These are phyloP conservation scores for Coelastrella sp. DNA, from an alignment of 139 green algal species.

Conservation along the genomic window DNA sequence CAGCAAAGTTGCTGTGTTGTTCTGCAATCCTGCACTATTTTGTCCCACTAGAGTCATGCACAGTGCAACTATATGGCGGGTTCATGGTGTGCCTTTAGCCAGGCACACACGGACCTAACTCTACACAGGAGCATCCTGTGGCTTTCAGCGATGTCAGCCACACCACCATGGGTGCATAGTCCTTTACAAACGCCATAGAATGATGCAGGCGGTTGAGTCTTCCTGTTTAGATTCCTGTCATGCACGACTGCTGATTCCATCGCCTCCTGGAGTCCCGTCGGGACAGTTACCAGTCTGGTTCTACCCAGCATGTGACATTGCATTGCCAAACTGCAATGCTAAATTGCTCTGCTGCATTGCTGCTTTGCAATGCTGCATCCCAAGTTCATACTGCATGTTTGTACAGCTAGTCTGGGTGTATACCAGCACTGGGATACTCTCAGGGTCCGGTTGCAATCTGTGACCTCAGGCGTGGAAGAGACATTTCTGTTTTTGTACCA, in stretches of 20 bases:
- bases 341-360: background rate
- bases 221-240: background rate
- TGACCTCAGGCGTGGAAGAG: too few relatives aligned
- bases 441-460: too few relatives aligned
- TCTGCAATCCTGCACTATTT: too few relatives aligned
- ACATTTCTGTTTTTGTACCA: too few relatives aligned
- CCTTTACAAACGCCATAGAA: constrained; percentile 32
- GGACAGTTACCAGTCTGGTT: constrained; percentile 65
- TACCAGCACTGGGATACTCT: too few relatives aligned
- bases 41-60: too few relatives aligned
- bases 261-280: constrained; percentile 66
- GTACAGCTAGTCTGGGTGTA: too few relatives aligned
- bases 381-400: background rate
- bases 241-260: constrained; percentile 67
- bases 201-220: constrained; percentile 29
- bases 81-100: constrained; percentile 17
- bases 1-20: too few relatives aligned
- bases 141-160: too few relatives aligned
- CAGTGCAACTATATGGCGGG: background rate
- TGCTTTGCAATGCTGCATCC: background rate
- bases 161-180: constrained; percentile 23
- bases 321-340: background rate
- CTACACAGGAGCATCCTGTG: constrained; percentile 3
- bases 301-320: constrained; percentile 67
- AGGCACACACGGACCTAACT: background rate